A percentile compares a stretch with the other conserved stretches of the same genome.
Evolutionary conservation across 306 rosid genomes (phyloP).

Genomic region (Cicer arietinum): DNA sequence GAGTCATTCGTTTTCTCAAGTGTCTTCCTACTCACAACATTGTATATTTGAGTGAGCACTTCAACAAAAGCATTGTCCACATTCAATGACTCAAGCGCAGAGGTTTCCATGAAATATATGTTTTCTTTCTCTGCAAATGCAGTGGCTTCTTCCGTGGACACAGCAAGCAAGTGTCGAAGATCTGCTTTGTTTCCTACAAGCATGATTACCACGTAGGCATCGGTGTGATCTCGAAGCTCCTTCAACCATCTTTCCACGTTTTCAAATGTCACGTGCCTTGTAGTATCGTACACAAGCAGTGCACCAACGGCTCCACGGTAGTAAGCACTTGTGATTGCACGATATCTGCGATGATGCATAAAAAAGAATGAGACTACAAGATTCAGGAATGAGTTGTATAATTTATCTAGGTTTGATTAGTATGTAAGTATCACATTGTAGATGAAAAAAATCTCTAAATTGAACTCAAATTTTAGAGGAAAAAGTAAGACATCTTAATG

Average conservation of each 20-base stretch:
- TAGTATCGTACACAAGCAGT: conserved; percentile 75
- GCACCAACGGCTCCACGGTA: conserved; percentile 91
- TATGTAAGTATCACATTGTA: background rate
- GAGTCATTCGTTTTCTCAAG: conserved; percentile 67
- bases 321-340: conserved; percentile 87
- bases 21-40: conserved; percentile 69
- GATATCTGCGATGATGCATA: conserved; percentile 53
- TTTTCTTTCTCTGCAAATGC: conserved; percentile 68
- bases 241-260: conserved; percentile 81
- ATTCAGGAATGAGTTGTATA: conserved; percentile 3
- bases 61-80: conserved; percentile 76
- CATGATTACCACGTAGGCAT: conserved; percentile 73
- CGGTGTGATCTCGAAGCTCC: conserved; percentile 85
- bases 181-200: conserved; percentile 91
- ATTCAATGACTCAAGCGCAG: conserved; percentile 76
- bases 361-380: conserved; percentile 7
- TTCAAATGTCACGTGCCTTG: conserved; percentile 72
- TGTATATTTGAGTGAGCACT: conserved; percentile 75
- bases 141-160: conserved; percentile 64
- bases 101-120: conserved; percentile 80
- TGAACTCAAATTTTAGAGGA: background rate
- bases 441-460: background rate
- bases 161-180: conserved; percentile 66
- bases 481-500: background rate
- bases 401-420: conserved; percentile 5